These are phyloP conservation scores for Cenchrus purpureus DNA, from an alignment of 176 grass and related monocot genomes.

Conservation along the genomic window DNA sequence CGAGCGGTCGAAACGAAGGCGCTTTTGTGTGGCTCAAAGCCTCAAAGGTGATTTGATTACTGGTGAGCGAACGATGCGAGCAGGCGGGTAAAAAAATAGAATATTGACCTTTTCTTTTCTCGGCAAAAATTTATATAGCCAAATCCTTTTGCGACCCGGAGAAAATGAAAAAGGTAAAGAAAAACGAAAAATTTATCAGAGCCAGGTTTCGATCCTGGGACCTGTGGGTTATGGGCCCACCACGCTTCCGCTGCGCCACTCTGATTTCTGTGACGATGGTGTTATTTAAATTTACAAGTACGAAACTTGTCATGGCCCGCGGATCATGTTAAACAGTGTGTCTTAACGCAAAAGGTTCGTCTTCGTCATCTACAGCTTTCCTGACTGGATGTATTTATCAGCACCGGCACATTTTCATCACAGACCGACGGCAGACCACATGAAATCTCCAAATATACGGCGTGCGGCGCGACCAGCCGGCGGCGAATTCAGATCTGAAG, in stretches of 20 bases:
- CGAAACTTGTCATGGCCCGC: too few relatives aligned
- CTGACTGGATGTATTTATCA: neutral
- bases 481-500: too few relatives aligned
- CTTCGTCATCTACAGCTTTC: neutral
- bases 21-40: neutral
- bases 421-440: neutral
- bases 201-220: conserved; percentile 93
- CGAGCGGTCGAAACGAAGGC: neutral
- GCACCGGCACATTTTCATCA: neutral
- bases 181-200: conserved; percentile 45
- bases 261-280: conserved; percentile 16
- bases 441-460: neutral
- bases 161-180: accelerated
- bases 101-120: neutral
- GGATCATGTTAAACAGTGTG: too few relatives aligned
- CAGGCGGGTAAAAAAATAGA: neutral
- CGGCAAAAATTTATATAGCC: neutral
- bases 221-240: conserved; percentile 99
- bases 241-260: conserved; percentile 98
- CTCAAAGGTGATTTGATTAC: neutral
- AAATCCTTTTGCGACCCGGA: neutral
- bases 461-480: neutral
- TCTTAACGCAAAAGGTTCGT: neutral
- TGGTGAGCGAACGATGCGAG: neutral
- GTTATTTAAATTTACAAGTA: neutral